Evolutionary conservation across 352 stramenopile species (phyloP).

Genomic region (Phytophthora nicotianae): DNA sequence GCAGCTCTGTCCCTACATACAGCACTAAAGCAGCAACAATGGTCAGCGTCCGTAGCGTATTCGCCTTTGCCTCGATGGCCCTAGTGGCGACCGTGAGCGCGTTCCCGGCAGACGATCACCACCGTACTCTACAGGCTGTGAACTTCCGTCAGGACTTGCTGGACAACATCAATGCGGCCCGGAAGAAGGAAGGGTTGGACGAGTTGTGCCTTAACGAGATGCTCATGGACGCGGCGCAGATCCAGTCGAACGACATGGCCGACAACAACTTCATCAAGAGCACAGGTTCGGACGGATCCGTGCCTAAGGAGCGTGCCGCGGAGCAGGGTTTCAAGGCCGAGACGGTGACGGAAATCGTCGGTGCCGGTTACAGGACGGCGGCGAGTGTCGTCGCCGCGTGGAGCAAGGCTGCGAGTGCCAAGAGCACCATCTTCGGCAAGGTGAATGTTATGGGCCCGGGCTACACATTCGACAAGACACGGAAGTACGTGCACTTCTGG

Average conservation of each 20-base stretch:
- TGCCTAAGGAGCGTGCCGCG: slow-evolving; percentile 33
- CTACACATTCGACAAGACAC: slow-evolving; percentile 45
- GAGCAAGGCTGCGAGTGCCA: slow-evolving; percentile 47
- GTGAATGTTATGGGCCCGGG: slow-evolving; percentile 37
- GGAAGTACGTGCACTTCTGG: slow-evolving; percentile 48
- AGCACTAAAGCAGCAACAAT: slow-evolving; percentile 23
- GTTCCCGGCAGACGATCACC: slow-evolving; percentile 8
- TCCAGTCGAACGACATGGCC: slow-evolving; percentile 43
- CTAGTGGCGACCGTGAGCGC: slow-evolving; percentile 23
- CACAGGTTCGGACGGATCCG: slow-evolving; percentile 41
- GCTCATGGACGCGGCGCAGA: slow-evolving; percentile 43
- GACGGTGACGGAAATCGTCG: slow-evolving; percentile 51
- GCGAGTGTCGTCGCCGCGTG: slow-evolving; percentile 48
- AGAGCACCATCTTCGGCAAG: slow-evolving; percentile 44
- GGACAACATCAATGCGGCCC: slow-evolving; percentile 42
- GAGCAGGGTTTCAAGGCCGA: slow-evolving; percentile 30
- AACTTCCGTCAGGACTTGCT: slow-evolving; percentile 54
- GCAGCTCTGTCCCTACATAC: slow-evolving; percentile 25
- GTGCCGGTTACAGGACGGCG: slow-evolving; percentile 44
- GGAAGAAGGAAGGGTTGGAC: slow-evolving; percentile 37
- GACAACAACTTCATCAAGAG: slow-evolving; percentile 42
- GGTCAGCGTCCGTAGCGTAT: slow-evolving; percentile 19
- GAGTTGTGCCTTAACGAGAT: slow-evolving; percentile 49
- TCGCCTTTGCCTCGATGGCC: slow-evolving; percentile 18
- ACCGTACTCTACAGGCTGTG: slow-evolving; percentile 39